These are phyloP conservation scores for Marasmius fiardii DNA, from an alignment of 1,284 basidiomycete genomes.

Conservation along the genomic window DNA sequence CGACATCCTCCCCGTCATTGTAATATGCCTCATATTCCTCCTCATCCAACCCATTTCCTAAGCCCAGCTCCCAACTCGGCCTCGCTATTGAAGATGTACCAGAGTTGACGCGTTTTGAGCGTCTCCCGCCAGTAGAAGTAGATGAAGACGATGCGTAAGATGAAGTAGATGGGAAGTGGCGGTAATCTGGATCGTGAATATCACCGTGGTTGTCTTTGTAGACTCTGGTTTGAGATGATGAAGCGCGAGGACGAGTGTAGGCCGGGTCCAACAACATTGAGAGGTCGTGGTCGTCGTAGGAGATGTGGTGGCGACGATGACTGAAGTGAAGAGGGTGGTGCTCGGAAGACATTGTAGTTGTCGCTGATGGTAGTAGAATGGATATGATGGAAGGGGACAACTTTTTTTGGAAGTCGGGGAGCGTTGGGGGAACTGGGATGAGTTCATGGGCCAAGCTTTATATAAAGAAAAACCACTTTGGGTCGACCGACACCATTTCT, in stretches of 20 bases:
- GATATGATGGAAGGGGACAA: not conserved
- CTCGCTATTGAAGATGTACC: not conserved
- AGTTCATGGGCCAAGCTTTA: not conserved
- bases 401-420: not conserved
- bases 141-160: slow-evolving; percentile 21
- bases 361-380: not conserved
- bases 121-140: slow-evolving; percentile 25
- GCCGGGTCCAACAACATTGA: slow-evolving; percentile 62
- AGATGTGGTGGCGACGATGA: not conserved
- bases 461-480: not conserved
- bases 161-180: slow-evolving; percentile 50
- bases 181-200: slow-evolving; percentile 66
- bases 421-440: not conserved
- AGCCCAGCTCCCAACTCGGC: slow-evolving; percentile 20
- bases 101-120: slow-evolving; percentile 20
- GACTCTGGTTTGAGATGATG: slow-evolving; percentile 26
- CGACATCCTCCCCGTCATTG: slow-evolving; percentile 26
- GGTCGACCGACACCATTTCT: not conserved
- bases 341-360: not conserved
- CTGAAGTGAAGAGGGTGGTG: not conserved
- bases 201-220: slow-evolving; percentile 62
- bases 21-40: slow-evolving; percentile 24
- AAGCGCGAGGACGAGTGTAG: slow-evolving; percentile 40
- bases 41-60: slow-evolving; percentile 21
- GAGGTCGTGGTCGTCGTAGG: slow-evolving; percentile 36